Conservation (phyloP, 140 eudicot species). For the Flaveria floridana region DNA sequence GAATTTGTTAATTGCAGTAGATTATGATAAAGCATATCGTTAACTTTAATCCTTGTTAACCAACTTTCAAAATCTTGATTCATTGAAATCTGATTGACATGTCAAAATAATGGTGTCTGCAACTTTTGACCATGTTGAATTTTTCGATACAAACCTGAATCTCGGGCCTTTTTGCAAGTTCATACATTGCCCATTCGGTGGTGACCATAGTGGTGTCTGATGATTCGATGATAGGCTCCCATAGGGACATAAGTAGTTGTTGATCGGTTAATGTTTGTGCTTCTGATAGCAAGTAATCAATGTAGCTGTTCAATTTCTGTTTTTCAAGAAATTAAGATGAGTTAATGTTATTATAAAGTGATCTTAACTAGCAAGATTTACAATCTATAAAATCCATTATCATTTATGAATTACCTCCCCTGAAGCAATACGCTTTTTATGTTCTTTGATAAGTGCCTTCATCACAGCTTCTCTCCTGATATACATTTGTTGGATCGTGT, state of each 20-base stretch:
- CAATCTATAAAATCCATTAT: not conserved
- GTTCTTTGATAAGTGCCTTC: constrained; percentile 64
- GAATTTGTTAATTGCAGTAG: not conserved
- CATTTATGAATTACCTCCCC: constrained; percentile 48
- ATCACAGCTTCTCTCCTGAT: constrained; percentile 69
- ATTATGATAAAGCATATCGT: not conserved
- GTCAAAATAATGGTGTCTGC: not conserved
- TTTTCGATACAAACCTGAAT: constrained; percentile 50
- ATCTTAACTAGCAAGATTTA: constrained; percentile 1
- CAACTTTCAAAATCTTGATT: not conserved
- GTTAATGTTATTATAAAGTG: not conserved
- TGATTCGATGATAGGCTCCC: constrained; percentile 84
- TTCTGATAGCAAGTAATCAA: constrained; percentile 62
- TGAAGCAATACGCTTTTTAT: constrained; percentile 44
- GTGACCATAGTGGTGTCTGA: constrained; percentile 77
- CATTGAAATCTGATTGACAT: not conserved
- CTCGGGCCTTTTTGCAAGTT: constrained; percentile 64
- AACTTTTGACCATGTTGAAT: not conserved
- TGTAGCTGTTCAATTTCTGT: constrained; percentile 63
- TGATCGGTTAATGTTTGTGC: constrained; percentile 53
- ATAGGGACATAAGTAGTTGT: constrained; percentile 58
- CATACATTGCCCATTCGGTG: constrained; percentile 86
- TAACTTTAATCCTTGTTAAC: not conserved
- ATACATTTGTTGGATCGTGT: constrained; percentile 48
- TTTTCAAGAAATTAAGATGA: not conserved